A percentile compares a stretch with the other conserved stretches of the same genome.
phyloP scores from a whole-genome alignment of 495 filamentous ascomycete species.

The Staphylotrichum tortipilum region DNA sequence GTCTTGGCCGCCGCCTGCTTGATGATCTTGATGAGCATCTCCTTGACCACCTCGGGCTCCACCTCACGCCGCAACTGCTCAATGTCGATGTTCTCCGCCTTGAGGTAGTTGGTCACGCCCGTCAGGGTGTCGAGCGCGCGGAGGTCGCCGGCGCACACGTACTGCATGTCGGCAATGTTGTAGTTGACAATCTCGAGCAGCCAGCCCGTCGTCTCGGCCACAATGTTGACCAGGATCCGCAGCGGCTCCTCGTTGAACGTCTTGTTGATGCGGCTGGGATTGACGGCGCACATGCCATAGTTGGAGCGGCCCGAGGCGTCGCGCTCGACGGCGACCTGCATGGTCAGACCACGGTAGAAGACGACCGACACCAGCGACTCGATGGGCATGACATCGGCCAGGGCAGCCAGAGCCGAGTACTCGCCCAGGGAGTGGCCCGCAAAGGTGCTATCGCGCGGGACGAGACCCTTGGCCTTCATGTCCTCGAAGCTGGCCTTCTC shows the following conservation, averaged over 20 bases:
- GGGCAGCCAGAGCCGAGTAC: conserved; percentile 91
- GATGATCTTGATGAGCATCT: conserved; percentile 51
- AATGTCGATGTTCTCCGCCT: conserved; percentile 93
- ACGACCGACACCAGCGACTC: conserved; percentile 96
- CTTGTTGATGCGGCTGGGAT: conserved; percentile 92
- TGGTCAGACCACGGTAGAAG: conserved; percentile 97
- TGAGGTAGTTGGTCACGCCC: conserved; percentile 86
- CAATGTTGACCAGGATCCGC: conserved; percentile 89
- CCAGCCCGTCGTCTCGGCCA: conserved; percentile 87
- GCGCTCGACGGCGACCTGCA: conserved; percentile 98
- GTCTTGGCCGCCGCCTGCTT: conserved; percentile 81
- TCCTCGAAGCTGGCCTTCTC: conserved; percentile 99
- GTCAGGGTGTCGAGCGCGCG: conserved; percentile 92
- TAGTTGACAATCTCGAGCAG: conserved; percentile 97
- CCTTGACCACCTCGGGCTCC: conserved; percentile 55
- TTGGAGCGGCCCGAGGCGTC: conserved; percentile 87
- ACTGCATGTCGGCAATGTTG: conserved; percentile 98
- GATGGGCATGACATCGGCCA: conserved; percentile 98
- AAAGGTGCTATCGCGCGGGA: conserved; percentile 92
- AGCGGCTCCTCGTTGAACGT: conserved; percentile 96
- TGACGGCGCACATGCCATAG: conserved; percentile 98
- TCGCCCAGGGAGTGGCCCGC: conserved; percentile 97
- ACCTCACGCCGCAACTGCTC: conserved; percentile 79
- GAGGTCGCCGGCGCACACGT: conserved; percentile 94
- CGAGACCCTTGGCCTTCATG: conserved; percentile 93